Percentiles rank a stretch among this genome's conserved stretches.
These are phyloP conservation scores for Chaetomiaceae sp. DNA, from an alignment of 2,329 filamentous ascomycete genomes.

Conservation along the genomic window DNA sequence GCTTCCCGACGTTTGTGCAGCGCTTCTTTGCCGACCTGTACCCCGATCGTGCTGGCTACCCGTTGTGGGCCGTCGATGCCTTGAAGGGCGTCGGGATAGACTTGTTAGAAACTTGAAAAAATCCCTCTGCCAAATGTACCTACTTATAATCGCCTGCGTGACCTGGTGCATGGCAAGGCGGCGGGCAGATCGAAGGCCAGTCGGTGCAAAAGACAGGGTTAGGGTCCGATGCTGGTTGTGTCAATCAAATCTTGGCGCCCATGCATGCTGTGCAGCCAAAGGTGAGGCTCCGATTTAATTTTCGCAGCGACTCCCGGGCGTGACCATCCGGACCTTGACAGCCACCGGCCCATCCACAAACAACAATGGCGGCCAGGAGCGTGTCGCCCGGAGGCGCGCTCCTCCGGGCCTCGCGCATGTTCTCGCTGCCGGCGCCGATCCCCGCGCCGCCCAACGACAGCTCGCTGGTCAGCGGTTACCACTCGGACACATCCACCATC, in stretches of 20 bases:
- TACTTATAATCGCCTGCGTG: neutral
- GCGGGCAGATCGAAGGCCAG: no score
- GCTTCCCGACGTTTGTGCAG: slow-evolving; percentile 70
- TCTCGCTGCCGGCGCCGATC: slow-evolving; percentile 75
- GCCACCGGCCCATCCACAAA: slow-evolving; percentile 3
- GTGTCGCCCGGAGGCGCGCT: slow-evolving; percentile 61
- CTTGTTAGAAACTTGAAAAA: slow-evolving; percentile 40
- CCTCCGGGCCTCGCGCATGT: slow-evolving; percentile 81
- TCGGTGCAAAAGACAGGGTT: no score
- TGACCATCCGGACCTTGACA: slow-evolving; percentile 3
- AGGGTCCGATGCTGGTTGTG: no score
- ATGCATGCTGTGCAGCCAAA: no score
- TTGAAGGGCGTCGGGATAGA: slow-evolving; percentile 75
- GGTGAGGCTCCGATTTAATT: slow-evolving; percentile 20
- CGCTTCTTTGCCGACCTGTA: slow-evolving; percentile 75
- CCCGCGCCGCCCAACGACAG: slow-evolving; percentile 51
- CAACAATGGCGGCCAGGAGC: slow-evolving; percentile 27
- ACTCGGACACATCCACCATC: slow-evolving; percentile 65
- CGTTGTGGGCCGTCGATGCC: slow-evolving; percentile 78
- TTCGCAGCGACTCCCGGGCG: slow-evolving; percentile 14
- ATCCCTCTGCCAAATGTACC: no score
- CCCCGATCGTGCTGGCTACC: slow-evolving; percentile 59
- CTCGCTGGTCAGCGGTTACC: slow-evolving; percentile 40
- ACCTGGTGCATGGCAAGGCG: no score
- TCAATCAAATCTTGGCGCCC: slow-evolving; percentile 2